These are phyloP conservation scores for Aspergillus fumigatus DNA, from an alignment of 2,329 filamentous ascomycete species.

Conservation along the genomic window DNA sequence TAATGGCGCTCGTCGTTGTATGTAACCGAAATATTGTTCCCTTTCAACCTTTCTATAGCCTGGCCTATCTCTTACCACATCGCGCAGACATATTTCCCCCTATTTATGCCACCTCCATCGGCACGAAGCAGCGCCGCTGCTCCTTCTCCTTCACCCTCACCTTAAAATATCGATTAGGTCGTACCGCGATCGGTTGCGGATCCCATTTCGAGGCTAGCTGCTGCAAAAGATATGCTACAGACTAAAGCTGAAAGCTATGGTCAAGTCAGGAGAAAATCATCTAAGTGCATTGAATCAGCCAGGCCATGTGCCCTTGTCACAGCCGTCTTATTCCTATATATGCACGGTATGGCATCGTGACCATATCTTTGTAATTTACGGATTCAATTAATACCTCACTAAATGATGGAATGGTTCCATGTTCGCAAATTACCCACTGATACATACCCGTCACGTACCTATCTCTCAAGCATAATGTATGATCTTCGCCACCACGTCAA, in stretches of 20 bases:
- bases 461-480: neutral
- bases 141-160: conserved; percentile 39
- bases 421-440: neutral
- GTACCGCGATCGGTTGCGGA: neutral
- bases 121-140: conserved; percentile 30
- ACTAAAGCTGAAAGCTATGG: neutral
- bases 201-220: neutral
- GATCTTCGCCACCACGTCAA: neutral
- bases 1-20: conserved; percentile 56
- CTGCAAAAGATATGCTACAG: neutral
- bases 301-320: neutral
- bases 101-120: conserved; percentile 57
- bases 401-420: neutral
- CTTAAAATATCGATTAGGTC: conserved; percentile 4
- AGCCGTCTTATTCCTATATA: neutral
- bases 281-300: neutral
- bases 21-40: conserved; percentile 15
- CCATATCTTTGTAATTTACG: neutral
- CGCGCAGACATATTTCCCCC: conserved; percentile 58
- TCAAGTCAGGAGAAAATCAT: neutral
- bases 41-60: conserved; percentile 7
- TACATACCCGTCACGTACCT: neutral
- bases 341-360: neutral
- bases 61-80: conserved; percentile 9
- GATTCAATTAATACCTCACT: neutral